Percentiles rank a stretch among this genome's conserved stretches.
These are phyloP conservation scores for Rubroboletus satanas DNA, from an alignment of 768 basidiomycete genomes.

Conservation along the genomic window DNA sequence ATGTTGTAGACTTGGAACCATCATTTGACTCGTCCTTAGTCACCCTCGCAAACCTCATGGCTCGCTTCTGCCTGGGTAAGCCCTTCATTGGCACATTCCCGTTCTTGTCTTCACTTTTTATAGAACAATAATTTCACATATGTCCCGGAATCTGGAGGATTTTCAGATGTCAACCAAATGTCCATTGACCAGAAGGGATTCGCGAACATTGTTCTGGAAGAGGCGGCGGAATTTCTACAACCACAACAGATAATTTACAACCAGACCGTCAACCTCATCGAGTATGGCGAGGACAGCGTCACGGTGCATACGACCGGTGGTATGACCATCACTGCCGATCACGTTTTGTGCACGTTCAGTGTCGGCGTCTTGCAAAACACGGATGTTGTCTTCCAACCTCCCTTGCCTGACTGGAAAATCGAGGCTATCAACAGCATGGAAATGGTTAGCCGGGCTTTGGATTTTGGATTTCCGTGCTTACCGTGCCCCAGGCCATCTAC, in stretches of 20 bases:
- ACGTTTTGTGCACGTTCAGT: slow-evolving; percentile 65
- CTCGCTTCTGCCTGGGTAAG: slow-evolving; percentile 59
- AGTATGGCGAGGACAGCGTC: slow-evolving; percentile 47
- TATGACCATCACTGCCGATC: slow-evolving; percentile 43
- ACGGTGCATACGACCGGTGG: slow-evolving; percentile 45
- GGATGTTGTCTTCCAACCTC: slow-evolving; percentile 53
- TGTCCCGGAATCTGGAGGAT: slow-evolving; percentile 51
- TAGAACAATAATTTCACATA: slow-evolving; percentile 64
- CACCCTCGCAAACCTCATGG: slow-evolving; percentile 60
- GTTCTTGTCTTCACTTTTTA: background rate
- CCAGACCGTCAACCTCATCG: slow-evolving; percentile 45
- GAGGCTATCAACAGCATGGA: slow-evolving; percentile 60
- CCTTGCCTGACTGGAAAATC: slow-evolving; percentile 53
- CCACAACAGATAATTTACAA: slow-evolving; percentile 45
- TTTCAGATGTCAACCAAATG: slow-evolving; percentile 51
- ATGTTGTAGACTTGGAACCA: background rate
- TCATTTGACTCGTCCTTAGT: slow-evolving; percentile 40
- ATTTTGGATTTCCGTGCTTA: background rate
- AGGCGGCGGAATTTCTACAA: slow-evolving; percentile 52
- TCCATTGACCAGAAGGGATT: slow-evolving; percentile 63
- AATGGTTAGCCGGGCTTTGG: slow-evolving; percentile 40
- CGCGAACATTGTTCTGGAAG: slow-evolving; percentile 50
- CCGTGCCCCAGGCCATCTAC: slow-evolving; percentile 43
- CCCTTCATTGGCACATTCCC: background rate
- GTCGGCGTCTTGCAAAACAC: slow-evolving; percentile 62